A percentile compares a stretch with the other conserved stretches of the same genome.
Conservation (phyloP, 306 rosid genomes). For the Ammopiptanthus mongolicus region DNA sequence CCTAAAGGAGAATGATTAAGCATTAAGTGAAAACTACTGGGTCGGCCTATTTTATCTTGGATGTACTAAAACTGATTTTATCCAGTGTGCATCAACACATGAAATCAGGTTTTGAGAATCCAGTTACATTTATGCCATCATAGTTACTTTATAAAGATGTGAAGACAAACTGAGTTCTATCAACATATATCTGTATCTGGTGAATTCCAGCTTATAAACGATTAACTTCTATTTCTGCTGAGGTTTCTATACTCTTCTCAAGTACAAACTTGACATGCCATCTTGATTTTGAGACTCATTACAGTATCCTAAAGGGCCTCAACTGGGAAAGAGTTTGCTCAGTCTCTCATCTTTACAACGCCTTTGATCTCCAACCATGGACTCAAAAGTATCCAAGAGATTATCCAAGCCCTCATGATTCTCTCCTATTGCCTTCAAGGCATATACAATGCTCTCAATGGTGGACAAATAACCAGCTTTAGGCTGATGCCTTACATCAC, state of each 20-base stretch:
- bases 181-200: too few relatives aligned
- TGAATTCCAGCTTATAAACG: too few relatives aligned
- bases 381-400: slow-evolving; percentile 70
- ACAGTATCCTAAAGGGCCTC: slow-evolving; percentile 6
- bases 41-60: not conserved
- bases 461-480: slow-evolving; percentile 76
- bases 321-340: slow-evolving; percentile 18
- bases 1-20: not conserved
- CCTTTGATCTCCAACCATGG: slow-evolving; percentile 82
- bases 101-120: not conserved
- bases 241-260: not conserved
- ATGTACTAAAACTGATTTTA: not conserved
- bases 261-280: not conserved
- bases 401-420: slow-evolving; percentile 52
- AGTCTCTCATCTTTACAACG: slow-evolving; percentile 72
- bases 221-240: too few relatives aligned
- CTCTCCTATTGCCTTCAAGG: slow-evolving; percentile 58
- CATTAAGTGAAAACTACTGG: not conserved
- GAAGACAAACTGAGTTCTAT: not conserved
- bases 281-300: not conserved
- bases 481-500: slow-evolving; percentile 80
- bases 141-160: not conserved
- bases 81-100: not conserved
- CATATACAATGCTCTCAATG: slow-evolving; percentile 77
- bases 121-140: not conserved